A percentile compares a stretch with the other conserved stretches of the same genome.
phyloP scores from a whole-genome alignment of 1,139 yeast genomes.

The Kurtzmaniella quercitrusa region DNA sequence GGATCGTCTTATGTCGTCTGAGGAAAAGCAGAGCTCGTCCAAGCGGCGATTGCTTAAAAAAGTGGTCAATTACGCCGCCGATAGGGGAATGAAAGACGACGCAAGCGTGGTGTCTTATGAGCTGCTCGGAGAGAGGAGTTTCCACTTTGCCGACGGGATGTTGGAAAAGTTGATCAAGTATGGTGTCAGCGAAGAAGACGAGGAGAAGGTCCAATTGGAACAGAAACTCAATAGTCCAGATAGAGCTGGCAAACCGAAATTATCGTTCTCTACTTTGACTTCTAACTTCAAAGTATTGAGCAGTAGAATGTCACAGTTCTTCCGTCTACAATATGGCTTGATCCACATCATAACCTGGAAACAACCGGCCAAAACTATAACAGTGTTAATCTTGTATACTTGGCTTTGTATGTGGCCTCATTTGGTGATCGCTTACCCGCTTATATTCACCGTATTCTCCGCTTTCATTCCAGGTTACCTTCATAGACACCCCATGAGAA shows the following conservation, averaged over 20 bases:
- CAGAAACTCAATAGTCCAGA: constrained; percentile 42
- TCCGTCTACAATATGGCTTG: constrained; percentile 52
- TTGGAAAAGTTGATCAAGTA: constrained; percentile 49
- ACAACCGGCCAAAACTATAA: constrained; percentile 53
- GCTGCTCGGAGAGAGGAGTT: constrained; percentile 11
- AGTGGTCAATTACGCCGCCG: neutral
- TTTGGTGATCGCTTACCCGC: constrained; percentile 60
- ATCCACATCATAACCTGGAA: constrained; percentile 60
- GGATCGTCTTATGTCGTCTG: neutral
- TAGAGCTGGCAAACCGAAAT: constrained; percentile 39
- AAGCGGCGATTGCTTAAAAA: neutral
- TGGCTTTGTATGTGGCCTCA: constrained; percentile 68
- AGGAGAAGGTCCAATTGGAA: constrained; percentile 43
- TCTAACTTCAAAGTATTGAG: constrained; percentile 52
- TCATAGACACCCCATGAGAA: constrained; percentile 61
- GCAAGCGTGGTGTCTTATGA: neutral
- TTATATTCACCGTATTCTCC: constrained; percentile 51
- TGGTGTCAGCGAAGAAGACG: constrained; percentile 43
- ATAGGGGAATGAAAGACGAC: neutral
- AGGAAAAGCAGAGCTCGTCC: neutral
- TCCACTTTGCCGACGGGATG: constrained; percentile 55
- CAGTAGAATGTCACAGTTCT: constrained; percentile 48
- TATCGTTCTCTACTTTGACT: constrained; percentile 47
- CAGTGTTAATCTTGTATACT: constrained; percentile 50
- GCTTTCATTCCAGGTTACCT: constrained; percentile 70